A percentile compares a stretch with the other conserved stretches of the same genome.
Evolutionary conservation across 2,329 filamentous ascomycete species (phyloP).

Genomic region (Exophiala alcalophila): DNA sequence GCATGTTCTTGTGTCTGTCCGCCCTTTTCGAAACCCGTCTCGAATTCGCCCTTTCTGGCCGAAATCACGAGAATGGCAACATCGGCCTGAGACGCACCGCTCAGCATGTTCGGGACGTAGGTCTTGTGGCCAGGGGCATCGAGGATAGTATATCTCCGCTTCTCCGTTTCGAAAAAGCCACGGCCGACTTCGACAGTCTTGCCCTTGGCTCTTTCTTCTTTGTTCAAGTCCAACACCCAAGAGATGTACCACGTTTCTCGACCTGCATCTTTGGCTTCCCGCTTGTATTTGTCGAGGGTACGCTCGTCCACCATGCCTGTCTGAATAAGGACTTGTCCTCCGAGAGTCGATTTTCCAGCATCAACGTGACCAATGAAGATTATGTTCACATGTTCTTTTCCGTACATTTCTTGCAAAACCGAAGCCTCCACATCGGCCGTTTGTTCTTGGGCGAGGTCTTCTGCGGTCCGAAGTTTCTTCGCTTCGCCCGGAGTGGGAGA

Average conservation of each 20-base stretch:
- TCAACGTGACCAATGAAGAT: conserved; percentile 99
- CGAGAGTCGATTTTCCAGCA: conserved; percentile 94
- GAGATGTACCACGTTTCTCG: conserved; percentile 99
- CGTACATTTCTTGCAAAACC: conserved; percentile 87
- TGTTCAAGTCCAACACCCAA: conserved; percentile 95
- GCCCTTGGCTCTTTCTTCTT: conserved; percentile 91
- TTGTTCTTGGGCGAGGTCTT: conserved; percentile 81
- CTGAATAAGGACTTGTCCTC: conserved; percentile 85
- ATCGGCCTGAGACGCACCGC: conserved; percentile 87
- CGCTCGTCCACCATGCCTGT: conserved; percentile 99
- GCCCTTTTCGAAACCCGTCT: conserved; percentile 95
- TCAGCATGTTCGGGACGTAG: conserved; percentile 97
- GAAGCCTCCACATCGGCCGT: conserved; percentile 75
- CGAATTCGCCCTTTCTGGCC: conserved; percentile 95
- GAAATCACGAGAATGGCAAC: conserved; percentile 95
- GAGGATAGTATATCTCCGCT: conserved; percentile 91
- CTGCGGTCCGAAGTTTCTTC: conserved; percentile 66
- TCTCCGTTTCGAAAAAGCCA: conserved; percentile 95
- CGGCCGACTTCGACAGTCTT: conserved; percentile 98
- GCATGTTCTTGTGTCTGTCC: conserved; percentile 95
- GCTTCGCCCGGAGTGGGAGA: conserved; percentile 67
- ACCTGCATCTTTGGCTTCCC: conserved; percentile 90
- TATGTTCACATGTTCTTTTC: conserved; percentile 87
- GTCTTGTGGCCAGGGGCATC: conserved; percentile 98
- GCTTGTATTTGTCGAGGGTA: conserved; percentile 97